These are phyloP conservation scores for Spirogloea muscicola DNA, from an alignment of 139 green algal genomes.

Conservation along the genomic window DNA sequence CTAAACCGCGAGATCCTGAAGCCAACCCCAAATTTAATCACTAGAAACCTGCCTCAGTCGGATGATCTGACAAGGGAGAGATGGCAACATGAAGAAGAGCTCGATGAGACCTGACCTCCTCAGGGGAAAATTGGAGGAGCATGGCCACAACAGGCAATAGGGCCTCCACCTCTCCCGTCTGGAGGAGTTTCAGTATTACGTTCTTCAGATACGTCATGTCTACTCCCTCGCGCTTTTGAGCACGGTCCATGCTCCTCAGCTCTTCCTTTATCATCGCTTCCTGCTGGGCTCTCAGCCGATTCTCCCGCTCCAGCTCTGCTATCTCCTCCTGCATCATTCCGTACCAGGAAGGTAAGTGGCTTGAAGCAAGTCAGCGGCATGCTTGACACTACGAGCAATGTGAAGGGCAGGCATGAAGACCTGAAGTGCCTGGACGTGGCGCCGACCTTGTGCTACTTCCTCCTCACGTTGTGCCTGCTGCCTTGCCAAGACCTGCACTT, in stretches of 20 bases:
- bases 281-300: slow-evolving; percentile 38
- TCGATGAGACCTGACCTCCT: slow-evolving; percentile 26
- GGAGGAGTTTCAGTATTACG: slow-evolving; percentile 50
- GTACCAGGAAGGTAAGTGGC: too few species aligned
- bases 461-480: slow-evolving; percentile 47
- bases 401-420: slow-evolving; percentile 2
- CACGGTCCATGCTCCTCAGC: slow-evolving; percentile 37
- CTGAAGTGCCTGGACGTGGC: slow-evolving; percentile 43
- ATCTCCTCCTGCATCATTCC: slow-evolving; percentile 47
- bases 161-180: slow-evolving; percentile 39
- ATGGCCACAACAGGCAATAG: slow-evolving; percentile 35
- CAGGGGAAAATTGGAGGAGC: slow-evolving; percentile 39
- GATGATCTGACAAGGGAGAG: too few species aligned
- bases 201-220: slow-evolving; percentile 59
- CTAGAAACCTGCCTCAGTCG: too few species aligned
- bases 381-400: too few species aligned
- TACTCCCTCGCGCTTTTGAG: slow-evolving; percentile 41
- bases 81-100: too few species aligned
- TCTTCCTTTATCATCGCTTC: slow-evolving; percentile 44
- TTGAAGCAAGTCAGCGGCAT: too few species aligned
- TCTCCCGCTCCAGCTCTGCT: slow-evolving; percentile 37
- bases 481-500: slow-evolving; percentile 29
- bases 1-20: too few species aligned
- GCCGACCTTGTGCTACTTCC: slow-evolving; percentile 23
- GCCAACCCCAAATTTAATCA: too few species aligned